Conservation (phyloP, 306 rosid species). For the Alnus rubra region DNA sequence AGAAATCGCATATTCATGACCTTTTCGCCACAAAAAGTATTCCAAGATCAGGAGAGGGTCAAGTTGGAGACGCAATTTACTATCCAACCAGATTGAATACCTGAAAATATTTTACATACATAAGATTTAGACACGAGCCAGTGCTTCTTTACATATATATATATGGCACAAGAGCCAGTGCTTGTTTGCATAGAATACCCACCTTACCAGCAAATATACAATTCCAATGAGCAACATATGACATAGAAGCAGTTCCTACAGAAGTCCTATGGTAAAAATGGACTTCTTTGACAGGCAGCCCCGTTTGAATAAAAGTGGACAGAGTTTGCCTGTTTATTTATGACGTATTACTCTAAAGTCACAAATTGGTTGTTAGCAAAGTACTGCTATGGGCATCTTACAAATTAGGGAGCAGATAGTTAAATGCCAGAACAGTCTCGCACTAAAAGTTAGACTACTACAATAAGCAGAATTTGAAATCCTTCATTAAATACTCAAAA, state of each 20-base stretch:
- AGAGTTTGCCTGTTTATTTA: background rate
- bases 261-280: background rate
- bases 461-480: background rate
- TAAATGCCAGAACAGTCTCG: too few species aligned
- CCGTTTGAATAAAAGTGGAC: background rate
- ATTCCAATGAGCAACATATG: background rate
- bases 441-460: background rate
- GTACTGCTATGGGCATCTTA: too few species aligned
- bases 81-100: slow-evolving; percentile 96
- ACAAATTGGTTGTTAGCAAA: background rate
- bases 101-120: slow-evolving; percentile 47
- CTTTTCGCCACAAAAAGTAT: slow-evolving; percentile 91
- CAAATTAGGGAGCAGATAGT: too few species aligned
- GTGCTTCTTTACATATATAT: background rate
- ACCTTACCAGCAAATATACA: background rate
- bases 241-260: background rate
- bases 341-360: background rate
- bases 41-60: slow-evolving; percentile 90
- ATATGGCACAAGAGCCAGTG: background rate
- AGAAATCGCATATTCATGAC: slow-evolving; percentile 73
- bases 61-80: slow-evolving; percentile 86
- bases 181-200: background rate
- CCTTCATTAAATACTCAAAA: background rate
- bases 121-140: background rate
- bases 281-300: background rate